Evolutionary conservation across 2,329 filamentous ascomycete species (phyloP), one percentile per base, ranked within the genome.

Genomic region (Colletotrichum falcatum): DNA sequence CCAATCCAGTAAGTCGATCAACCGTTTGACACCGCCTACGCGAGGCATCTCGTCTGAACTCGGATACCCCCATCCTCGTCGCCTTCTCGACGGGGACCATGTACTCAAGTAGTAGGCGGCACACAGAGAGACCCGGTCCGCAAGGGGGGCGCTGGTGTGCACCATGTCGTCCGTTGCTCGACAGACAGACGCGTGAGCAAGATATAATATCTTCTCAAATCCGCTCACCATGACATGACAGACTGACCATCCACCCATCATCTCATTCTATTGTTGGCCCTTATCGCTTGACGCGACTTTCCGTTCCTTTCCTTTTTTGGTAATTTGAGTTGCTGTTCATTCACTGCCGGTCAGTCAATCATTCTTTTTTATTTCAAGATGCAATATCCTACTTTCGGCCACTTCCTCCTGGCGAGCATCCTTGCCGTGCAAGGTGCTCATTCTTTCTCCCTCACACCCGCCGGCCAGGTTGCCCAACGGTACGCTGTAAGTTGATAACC

Each of bases 201-300:
- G 62, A 70, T 73, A 73, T 73, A 73, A 72, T 60, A 69, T 51
- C 53, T 61, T 65, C 72, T 73, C 72, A 73, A 73, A 73, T 49
- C 66, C 70, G 37, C 72, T 70, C 72, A 70, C 62, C 70, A 65
- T 44, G 39, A 44, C 54, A 65, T 51, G 26, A 48, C 53, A 46
- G 49, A 53, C 51, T 30, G 23, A 63, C 30, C 54, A 49, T 61
- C 58, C 66, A 23, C n/a, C 53, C 66, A 42, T 46, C n/a, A n/a
- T 62, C 66, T 66, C 70, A 63, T 70, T 73, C 70, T 51, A 72
- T 51, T 51, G 51, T 59, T 73, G 44, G 64, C 58, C 60, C 64
- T 18, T 62, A 3, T 72, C 69, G 61, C 69, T 69, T 53, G 65
- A 72, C 71, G 69, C 69, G 71, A 69, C 51, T 26, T 53, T 70